Evolutionary conservation across 2,329 filamentous ascomycete genomes (phyloP).

Genomic region (Zarea fungicola): DNA sequence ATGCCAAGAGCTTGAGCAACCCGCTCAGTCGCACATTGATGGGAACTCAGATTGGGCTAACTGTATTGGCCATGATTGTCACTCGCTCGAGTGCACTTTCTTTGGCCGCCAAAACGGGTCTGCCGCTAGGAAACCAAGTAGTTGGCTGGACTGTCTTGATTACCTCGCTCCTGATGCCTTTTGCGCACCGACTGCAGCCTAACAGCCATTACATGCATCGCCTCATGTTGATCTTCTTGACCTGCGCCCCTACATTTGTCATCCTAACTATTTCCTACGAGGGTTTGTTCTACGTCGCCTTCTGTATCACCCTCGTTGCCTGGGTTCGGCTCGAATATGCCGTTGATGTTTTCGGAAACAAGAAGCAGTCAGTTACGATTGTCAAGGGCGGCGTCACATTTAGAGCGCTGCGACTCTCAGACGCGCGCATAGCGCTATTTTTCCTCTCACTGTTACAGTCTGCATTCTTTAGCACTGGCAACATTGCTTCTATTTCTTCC

Average conservation of each 20-base stretch:
- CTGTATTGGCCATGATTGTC: conserved; percentile 75
- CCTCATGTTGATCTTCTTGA: conserved; percentile 81
- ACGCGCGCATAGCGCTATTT: conserved; percentile 84
- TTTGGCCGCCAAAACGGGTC: conserved; percentile 75
- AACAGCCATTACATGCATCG: conserved; percentile 88
- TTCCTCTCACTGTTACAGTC: conserved; percentile 94
- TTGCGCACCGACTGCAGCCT: conserved; percentile 73
- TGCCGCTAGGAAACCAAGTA: conserved; percentile 82
- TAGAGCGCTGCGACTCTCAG: conserved; percentile 72
- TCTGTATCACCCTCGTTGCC: conserved; percentile 72
- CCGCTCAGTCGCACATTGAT: conserved; percentile 53
- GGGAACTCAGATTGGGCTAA: conserved; percentile 71
- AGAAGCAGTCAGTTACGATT: conserved; percentile 17
- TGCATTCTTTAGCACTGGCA: conserved; percentile 94
- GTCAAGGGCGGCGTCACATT: conserved; percentile 21
- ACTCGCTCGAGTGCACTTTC: conserved; percentile 83
- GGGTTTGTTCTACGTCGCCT: conserved; percentile 90
- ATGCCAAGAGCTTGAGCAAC: conserved; percentile 27
- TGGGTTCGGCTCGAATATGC: conserved; percentile 92
- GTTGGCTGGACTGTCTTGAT: conserved; percentile 77
- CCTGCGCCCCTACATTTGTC: conserved; percentile 89
- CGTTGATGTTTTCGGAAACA: conserved; percentile 34
- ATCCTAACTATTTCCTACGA: conserved; percentile 97
- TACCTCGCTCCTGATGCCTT: conserved; percentile 69
- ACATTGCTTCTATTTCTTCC: conserved; percentile 87